A percentile compares a stretch with the other conserved stretches of the same genome.
Conservation (phyloP, 225 moss, liverwort and hornwort genomes). For the Thuidium tamariscinum region DNA sequence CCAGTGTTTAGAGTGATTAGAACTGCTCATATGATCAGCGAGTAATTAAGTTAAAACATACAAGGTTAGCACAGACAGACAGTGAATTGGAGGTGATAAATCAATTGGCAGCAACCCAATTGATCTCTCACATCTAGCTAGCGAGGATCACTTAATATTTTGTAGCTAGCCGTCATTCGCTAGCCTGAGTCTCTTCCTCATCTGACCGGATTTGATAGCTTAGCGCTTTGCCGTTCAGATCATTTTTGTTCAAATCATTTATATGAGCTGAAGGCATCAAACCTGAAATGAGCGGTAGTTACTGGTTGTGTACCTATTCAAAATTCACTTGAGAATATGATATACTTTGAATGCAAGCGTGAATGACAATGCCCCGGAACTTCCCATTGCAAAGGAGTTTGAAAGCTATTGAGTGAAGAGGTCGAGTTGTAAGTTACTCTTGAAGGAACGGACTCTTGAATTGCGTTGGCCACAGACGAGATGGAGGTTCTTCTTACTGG, state of each 20-base stretch:
- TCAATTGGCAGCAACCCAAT: background rate
- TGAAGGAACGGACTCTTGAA: background rate
- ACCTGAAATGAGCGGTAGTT: slow-evolving; percentile 37
- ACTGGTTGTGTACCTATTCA: slow-evolving; percentile 9
- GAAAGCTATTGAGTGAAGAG: background rate
- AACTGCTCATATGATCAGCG: background rate
- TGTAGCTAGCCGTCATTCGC: background rate
- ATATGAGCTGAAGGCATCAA: slow-evolving; percentile 32
- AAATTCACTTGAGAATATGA: background rate
- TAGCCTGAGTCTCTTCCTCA: background rate
- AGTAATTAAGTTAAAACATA: background rate
- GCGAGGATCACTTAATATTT: background rate
- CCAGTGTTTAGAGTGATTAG: background rate
- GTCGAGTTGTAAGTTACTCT: background rate
- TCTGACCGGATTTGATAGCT: slow-evolving; percentile 37
- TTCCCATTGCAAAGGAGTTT: background rate
- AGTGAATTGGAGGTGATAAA: background rate
- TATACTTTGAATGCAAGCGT: background rate
- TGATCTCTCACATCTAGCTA: background rate
- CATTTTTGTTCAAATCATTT: slow-evolving; percentile 7
- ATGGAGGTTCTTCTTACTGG: background rate
- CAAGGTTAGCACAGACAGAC: background rate
- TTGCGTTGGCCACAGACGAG: background rate
- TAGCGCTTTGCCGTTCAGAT: slow-evolving; percentile 4
- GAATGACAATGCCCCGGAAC: background rate